phyloP scores from a whole-genome alignment of 106 monocot species.

The Dendrobium catenatum region DNA sequence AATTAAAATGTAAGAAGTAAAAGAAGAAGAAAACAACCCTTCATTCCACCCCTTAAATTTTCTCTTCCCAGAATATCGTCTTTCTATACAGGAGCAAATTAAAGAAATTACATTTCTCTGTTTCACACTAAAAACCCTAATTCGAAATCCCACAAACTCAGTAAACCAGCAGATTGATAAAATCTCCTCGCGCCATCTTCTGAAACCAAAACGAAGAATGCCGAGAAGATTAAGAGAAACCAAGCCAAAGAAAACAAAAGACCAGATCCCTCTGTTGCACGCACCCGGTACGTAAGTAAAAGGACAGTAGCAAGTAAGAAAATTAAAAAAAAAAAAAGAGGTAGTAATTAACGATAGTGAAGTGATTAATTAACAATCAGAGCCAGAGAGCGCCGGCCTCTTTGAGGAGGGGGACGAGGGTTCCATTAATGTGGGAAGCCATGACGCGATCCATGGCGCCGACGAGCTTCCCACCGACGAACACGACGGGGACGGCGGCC shows the following conservation, averaged over 20 bases:
- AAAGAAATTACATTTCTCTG: slow-evolving; percentile 6
- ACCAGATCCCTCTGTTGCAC: slow-evolving; percentile 7
- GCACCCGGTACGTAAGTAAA: neutral
- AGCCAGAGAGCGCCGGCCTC: slow-evolving; percentile 97
- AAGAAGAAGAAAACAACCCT: neutral
- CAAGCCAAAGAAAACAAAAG: slow-evolving; percentile 6
- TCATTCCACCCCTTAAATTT: neutral
- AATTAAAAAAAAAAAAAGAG: neutral
- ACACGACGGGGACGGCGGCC: slow-evolving; percentile 38
- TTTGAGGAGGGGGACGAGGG: slow-evolving; percentile 81
- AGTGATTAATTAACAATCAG: slow-evolving; percentile 4
- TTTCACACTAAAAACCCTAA: slow-evolving; percentile 6
- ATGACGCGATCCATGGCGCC: slow-evolving; percentile 84
- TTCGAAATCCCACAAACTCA: neutral
- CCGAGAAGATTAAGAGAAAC: neutral
- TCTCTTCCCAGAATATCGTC: neutral
- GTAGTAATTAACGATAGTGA: neutral
- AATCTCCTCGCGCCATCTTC: neutral
- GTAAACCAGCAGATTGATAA: slow-evolving; percentile 5
- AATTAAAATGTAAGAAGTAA: slow-evolving; percentile 1
- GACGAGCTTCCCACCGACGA: slow-evolving; percentile 89
- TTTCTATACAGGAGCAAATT: slow-evolving; percentile 9
- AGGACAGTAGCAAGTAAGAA: neutral
- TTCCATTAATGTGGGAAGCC: slow-evolving; percentile 86
- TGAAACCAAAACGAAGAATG: slow-evolving; percentile 3